Base-by-base conservation (phyloP, 179 eudicot genomes). In the Nepenthes alata region DNA sequence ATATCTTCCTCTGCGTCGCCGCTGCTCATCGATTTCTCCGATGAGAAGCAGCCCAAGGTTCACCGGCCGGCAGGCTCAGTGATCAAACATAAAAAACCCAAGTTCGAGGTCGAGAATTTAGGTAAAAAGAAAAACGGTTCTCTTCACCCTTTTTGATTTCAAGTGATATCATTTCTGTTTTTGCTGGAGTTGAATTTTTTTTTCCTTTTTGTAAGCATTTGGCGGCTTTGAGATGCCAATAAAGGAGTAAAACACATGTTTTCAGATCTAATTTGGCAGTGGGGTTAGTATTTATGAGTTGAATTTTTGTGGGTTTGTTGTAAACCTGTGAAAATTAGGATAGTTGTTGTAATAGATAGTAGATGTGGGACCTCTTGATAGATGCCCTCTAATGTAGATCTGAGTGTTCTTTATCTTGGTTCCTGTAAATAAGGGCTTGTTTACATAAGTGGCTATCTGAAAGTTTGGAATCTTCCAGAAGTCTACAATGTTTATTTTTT, bases 1-100 rank as follows among this genome's bases (percentile, higher is more conserved):
- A 81, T 86, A 45, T 82, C 91, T 25, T 79, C 67, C 2, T 71
- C 74, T 0, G 84, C 66, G 15, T 78, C 81, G 58, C 81, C 88
- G 37, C 81, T 78, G 68, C 80, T 93, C 48, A 93, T 93, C 51
- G 96, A 93, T 64, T 91, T 91, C 80, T 80, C 98, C 79, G 45
- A 4, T 41, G 45, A 41, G 45, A 41, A 41, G 45, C 45, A 41
- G 45, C 8, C 45, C 45, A 41, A 41, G 45, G 45, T 41, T 25
- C 25, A 25, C 25, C 75, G 83, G 72, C 73, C 87, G 14, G 67
- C 70, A 0, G 78, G 70, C 8, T 47, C 80, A 0, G 63, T 66
- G 3, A 37, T 67, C 59, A 80, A 81, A 78, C 86, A 78, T 16
- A 82, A 85, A 2, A 75, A 70, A 55, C 78, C 81, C 57, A 80